These are phyloP conservation scores for Phytophthora crassamura DNA, from an alignment of 352 stramenopile species.

Conservation along the genomic window DNA sequence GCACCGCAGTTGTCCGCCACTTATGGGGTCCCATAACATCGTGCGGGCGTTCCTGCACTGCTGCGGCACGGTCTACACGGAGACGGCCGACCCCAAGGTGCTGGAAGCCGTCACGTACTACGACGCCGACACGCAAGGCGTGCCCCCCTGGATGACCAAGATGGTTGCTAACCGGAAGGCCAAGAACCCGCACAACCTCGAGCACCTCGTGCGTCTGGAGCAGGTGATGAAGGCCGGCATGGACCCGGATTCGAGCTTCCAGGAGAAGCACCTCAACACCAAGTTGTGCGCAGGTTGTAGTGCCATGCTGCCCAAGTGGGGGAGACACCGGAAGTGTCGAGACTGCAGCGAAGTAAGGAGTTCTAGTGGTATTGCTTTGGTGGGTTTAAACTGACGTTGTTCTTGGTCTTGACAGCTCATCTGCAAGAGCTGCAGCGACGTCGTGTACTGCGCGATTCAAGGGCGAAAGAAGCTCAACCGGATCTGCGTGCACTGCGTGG, in stretches of 20 bases:
- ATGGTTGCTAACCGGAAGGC: slow-evolving; percentile 60
- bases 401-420: slow-evolving; percentile 29
- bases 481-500: slow-evolving; percentile 72
- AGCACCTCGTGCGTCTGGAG: slow-evolving; percentile 67
- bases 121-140: slow-evolving; percentile 64
- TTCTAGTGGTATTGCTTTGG: not conserved
- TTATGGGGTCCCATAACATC: slow-evolving; percentile 57
- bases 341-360: slow-evolving; percentile 64
- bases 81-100: slow-evolving; percentile 53
- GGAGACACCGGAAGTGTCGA: slow-evolving; percentile 50
- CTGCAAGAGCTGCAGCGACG: slow-evolving; percentile 68
- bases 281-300: slow-evolving; percentile 59
- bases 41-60: slow-evolving; percentile 66
- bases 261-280: slow-evolving; percentile 37
- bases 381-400: slow-evolving; percentile 2
- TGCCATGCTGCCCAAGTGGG: slow-evolving; percentile 56
- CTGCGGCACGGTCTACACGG: slow-evolving; percentile 67
- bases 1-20: slow-evolving; percentile 63
- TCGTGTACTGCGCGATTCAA: slow-evolving; percentile 69
- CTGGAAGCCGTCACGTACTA: slow-evolving; percentile 69
- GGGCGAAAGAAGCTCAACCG: slow-evolving; percentile 72
- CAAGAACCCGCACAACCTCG: slow-evolving; percentile 66
- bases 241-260: slow-evolving; percentile 50
- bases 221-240: slow-evolving; percentile 60
- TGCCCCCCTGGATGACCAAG: slow-evolving; percentile 73